Base-by-base conservation (phyloP, 305 asterid genomes). In the Solanum chacoense region DNA sequence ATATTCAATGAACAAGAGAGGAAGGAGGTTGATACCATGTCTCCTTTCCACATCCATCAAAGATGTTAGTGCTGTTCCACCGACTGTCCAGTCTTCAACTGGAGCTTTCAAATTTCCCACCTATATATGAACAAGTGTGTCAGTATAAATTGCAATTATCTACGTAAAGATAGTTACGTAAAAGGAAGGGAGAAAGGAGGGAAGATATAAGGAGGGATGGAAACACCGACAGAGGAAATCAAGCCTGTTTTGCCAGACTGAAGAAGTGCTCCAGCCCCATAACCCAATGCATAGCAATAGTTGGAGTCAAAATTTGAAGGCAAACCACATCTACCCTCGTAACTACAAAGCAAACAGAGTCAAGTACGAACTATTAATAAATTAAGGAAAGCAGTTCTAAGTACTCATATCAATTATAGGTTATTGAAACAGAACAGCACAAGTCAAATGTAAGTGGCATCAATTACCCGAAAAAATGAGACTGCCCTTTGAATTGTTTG, bases 1-100 rank as follows among this genome's bases (percentile, higher is more conserved):
- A 9, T 31, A 84, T n/a, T 16, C 10, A 28, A 34, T n/a, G 67
- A 87, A 63, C 74, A 42, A 36, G 85, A 50, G 81, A 81, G 84
- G 20, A 28, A 38, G 34, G 31, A 73, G 86, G 55, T 67, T 59
- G 50, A 45, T 93, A 97, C 99, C 98, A 8, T 97, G 99, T 94
- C 99, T 95, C 93, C 99, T 96, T 90, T 97, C 99, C 14, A 96
- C 99, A 91, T 97, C 99, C 99, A 97, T 96, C 34, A 97, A 88
- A 16, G 98, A 90, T 72, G 99, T 97, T 91, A 97, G 91, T 7
- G 98, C 95, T 18, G 99, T 97, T 92, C 99, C 99, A 89, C 99
- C 96, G 37, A 95, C 96, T 11, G 94, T 96, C 99, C 98, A 97
- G 69, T 96, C 95, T 88, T 92, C 93, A 88, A 95, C 98, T 45